A percentile compares a stretch with the other conserved stretches of the same genome.
phyloP scores from a whole-genome alignment of 129 eudicot species.

The Pulicaria dysenterica region DNA sequence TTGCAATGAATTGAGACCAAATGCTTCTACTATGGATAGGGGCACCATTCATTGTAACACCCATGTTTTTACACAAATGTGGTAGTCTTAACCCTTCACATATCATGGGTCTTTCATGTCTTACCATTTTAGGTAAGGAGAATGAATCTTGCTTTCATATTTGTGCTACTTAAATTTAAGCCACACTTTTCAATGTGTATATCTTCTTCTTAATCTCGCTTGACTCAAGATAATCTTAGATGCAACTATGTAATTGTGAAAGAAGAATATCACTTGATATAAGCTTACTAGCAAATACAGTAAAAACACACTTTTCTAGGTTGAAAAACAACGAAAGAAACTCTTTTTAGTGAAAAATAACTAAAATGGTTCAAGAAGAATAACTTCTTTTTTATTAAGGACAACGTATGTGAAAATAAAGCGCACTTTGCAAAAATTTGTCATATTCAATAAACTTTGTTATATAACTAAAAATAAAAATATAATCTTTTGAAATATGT shows the following conservation, averaged over 20 bases:
- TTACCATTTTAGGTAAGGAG: not conserved
- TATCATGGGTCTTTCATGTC: not conserved
- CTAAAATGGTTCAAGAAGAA: too few relatives aligned
- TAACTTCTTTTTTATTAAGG: too few relatives aligned
- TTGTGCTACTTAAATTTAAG: constrained; percentile 22
- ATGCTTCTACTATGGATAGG: not conserved
- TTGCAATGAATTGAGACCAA: constrained; percentile 15
- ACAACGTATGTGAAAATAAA: too few relatives aligned
- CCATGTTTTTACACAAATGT: not conserved
- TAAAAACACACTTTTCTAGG: too few relatives aligned
- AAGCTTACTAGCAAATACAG: not conserved
- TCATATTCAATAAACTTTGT: too few relatives aligned
- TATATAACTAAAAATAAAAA: too few relatives aligned
- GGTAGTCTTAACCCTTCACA: not conserved
- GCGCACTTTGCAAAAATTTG: too few relatives aligned
- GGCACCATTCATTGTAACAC: constrained; percentile 11
- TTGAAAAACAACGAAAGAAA: too few relatives aligned
- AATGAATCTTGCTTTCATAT: not conserved
- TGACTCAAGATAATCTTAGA: not conserved
- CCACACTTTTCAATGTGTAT: constrained; percentile 1
- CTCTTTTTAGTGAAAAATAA: too few relatives aligned
- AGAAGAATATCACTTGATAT: not conserved
- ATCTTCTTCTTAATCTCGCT: not conserved
- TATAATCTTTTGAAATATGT: too few relatives aligned
- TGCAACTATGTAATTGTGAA: too few relatives aligned